Base-by-base conservation (phyloP, 192 early-diverging fungal species). In the Coemansia sp. region DNA sequence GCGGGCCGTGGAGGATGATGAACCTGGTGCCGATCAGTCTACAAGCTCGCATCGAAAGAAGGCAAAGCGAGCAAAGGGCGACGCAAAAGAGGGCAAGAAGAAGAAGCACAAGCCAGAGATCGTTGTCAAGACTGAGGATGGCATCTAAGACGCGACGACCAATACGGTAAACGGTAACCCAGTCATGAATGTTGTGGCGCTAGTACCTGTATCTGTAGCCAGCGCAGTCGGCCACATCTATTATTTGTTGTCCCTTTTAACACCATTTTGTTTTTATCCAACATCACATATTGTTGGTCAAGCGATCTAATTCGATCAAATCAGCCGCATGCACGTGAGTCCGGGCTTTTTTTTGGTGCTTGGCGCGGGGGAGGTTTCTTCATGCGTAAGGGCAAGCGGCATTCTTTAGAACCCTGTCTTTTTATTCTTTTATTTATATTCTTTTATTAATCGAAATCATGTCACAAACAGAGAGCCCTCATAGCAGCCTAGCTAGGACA, bases 381-480 rank as follows among this genome's bases (percentile, higher is more conserved):
- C 27, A 27, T 27, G 27, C 27, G 27, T 27, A 27, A 27, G 27
- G 27, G 27, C 27, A 27, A 27, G 27, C 27, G 27, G 27, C 27
- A 27, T 27, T 27, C 27, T 27, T 27, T 27, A 27, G 27, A 27
- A 27, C 27, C 27, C 27, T 27, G 27, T 27, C 57, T 59, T 59
- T n/a, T 1, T 60, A 16, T 33, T 31, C 5, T 12, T 33, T 36
- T 57, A 3, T 34, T n/a, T 47, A 46, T 51, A 40, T 52, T 29
- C n/a, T 20, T 46, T 66, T 31, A 60, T 24, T 41, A 70, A 46
- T 47, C 57, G 7, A n/a, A 68, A 29, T 66, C 64, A 84, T 84
- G 81, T 84, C 81, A 15, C 77, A 78, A 44, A 36, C 73, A 65
- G 71, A 72, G 64, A 78, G 73, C 63, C 42, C 73, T 33, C 73